Evolutionary conservation across 345 rosid species (phyloP).

Genomic region (Hibiscus syriacus): DNA sequence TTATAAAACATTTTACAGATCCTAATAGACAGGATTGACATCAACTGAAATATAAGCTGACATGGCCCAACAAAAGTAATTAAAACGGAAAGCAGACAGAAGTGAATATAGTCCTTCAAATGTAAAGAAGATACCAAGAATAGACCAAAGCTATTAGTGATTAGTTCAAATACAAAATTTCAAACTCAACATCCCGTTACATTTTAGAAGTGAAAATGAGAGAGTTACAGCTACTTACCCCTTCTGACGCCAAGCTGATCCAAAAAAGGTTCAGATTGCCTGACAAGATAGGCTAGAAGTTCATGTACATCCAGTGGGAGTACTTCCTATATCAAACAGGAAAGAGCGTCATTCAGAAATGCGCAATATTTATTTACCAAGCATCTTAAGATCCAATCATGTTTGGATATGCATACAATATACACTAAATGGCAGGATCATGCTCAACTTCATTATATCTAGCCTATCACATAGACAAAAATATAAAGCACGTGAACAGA

Average conservation of each 20-base stretch:
- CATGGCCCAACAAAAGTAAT: not conserved
- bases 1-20: not conserved
- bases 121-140: not conserved
- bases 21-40: not conserved
- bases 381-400: not conserved
- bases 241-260: slow-evolving; percentile 84
- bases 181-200: not conserved
- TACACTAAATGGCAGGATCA: not conserved
- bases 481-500: not conserved
- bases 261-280: slow-evolving; percentile 81
- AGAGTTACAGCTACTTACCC: slow-evolving; percentile 35
- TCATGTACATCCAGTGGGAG: slow-evolving; percentile 84
- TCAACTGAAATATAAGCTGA: not conserved
- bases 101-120: not conserved
- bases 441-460: not conserved
- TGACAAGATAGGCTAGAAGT: slow-evolving; percentile 80
- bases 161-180: not conserved
- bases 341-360: slow-evolving; percentile 4
- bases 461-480: not conserved
- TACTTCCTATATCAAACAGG: slow-evolving; percentile 44
- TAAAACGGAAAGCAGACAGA: not conserved
- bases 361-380: not conserved
- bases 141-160: not conserved
- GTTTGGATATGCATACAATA: not conserved
- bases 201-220: not conserved